Evolutionary conservation across 495 filamentous ascomycete genomes (phyloP).

Genomic region (Rhizodiscina lignyota): DNA sequence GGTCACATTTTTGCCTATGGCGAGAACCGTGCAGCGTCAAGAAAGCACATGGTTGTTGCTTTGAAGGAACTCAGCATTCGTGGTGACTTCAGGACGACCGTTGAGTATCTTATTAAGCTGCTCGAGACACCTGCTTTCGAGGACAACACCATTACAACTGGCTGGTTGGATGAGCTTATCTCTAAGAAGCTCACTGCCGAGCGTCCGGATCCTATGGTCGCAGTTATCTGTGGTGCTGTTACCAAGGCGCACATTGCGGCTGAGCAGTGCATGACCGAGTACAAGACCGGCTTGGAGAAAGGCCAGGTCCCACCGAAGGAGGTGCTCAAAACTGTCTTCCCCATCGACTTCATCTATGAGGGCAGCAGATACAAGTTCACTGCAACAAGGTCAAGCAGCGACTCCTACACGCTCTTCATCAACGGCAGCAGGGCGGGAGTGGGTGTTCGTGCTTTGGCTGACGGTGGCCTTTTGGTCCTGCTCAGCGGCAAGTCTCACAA

Average conservation of each 20-base stretch:
- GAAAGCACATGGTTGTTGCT: slow-evolving; percentile 99
- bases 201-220: slow-evolving; percentile 79
- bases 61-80: slow-evolving; percentile 98
- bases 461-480: slow-evolving; percentile 87
- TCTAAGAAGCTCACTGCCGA: slow-evolving; percentile 95
- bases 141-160: slow-evolving; percentile 97
- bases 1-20: slow-evolving; percentile 99
- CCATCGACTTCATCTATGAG: slow-evolving; percentile 97
- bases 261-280: slow-evolving; percentile 73
- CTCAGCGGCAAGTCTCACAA: slow-evolving; percentile 87
- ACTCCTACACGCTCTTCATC: slow-evolving; percentile 97
- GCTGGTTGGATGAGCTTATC: slow-evolving; percentile 97
- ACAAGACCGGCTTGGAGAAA: slow-evolving; percentile 79
- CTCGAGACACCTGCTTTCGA: slow-evolving; percentile 97
- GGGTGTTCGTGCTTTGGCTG: slow-evolving; percentile 79
- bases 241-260: slow-evolving; percentile 89
- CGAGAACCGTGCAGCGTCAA: slow-evolving; percentile 84
- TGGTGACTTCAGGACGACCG: slow-evolving; percentile 95
- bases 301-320: slow-evolving; percentile 95
- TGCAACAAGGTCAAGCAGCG: slow-evolving; percentile 76
- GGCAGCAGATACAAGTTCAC: slow-evolving; percentile 95
- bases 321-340: slow-evolving; percentile 93
- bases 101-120: slow-evolving; percentile 98
- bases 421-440: slow-evolving; percentile 95
- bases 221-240: slow-evolving; percentile 84